Evolutionary conservation across 192 early-diverging fungal genomes (phyloP).

Genomic region (Radiomyces spectabilis): DNA sequence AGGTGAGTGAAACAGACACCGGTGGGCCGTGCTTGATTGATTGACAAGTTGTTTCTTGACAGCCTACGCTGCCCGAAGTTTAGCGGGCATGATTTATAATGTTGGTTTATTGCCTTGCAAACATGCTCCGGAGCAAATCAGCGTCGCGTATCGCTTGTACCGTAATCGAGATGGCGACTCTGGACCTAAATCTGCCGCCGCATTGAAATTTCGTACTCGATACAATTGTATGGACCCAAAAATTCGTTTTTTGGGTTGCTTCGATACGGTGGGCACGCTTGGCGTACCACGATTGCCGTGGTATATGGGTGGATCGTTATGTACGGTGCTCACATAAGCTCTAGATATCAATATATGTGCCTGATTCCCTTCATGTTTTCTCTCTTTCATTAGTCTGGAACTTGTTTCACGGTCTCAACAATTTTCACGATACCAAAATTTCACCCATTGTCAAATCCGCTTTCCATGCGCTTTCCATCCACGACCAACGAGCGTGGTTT

Average conservation of each 20-base stretch:
- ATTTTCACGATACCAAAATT: conserved; percentile 15
- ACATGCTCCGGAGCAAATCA: background rate
- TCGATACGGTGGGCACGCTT: conserved; percentile 13
- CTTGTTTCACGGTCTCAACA: background rate
- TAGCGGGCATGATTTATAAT: conserved; percentile 16
- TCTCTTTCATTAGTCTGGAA: conserved; percentile 4
- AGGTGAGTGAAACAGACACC: too few species aligned
- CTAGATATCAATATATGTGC: too few species aligned
- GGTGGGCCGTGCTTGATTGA: too few species aligned
- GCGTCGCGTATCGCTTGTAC: conserved; percentile 6
- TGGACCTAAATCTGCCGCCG: background rate
- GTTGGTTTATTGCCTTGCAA: conserved; percentile 9
- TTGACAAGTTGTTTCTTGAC: too few species aligned
- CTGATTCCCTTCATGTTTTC: too few species aligned
- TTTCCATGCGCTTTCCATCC: conserved; percentile 15
- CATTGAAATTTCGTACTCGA: background rate
- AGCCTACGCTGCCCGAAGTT: conserved; percentile 15
- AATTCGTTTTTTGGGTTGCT: conserved; percentile 13
- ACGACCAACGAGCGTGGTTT: conserved; percentile 18
- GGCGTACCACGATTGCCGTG: conserved; percentile 12
- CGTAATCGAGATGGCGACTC: background rate
- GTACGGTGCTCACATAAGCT: background rate
- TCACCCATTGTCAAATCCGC: conserved; percentile 6
- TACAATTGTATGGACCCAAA: background rate
- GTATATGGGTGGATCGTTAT: conserved; percentile 10